Base-by-base conservation (phyloP, 2,329 filamentous ascomycete genomes). In the Beauveria sp. region DNA sequence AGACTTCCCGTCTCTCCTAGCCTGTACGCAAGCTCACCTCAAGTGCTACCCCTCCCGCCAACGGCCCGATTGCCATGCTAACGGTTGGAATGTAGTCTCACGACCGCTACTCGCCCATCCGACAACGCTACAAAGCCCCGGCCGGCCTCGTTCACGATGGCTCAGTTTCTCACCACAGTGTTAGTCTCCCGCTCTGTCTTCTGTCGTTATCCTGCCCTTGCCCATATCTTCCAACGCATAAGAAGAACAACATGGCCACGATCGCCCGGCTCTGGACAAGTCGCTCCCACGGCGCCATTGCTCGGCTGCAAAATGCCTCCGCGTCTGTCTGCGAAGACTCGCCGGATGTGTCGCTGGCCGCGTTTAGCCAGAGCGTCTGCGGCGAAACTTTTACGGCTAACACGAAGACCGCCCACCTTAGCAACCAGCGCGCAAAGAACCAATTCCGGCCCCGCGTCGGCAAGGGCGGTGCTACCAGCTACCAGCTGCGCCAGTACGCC, bases 401-500 rank as follows among this genome's bases (percentile, higher is more conserved):
- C 67, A 63, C 62, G 62, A 64, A 67, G 28, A 65, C 53, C 52
- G 51, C 66, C 28, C 55, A 64, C 26, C 65, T 72, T 72, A 95
- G 91, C 68, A 95, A 95, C 79, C 88, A 92, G 74, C 89, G 92
- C 71, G 91, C 90, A 68, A 87, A 90, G 75, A 92, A 90, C 71
- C 90, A 95, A 68, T 98, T 98, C 80, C 91, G 93, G 72, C 91
- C 93, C 43, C 90, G 93, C 70, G 88, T 88, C 65, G 89, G 88
- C 71, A 96, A 95, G 75, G 92, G 93, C 62, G 96, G 91, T 60
- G 90, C 86, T 69, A 96, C 83, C 28, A 85, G 81, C 84, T 96
- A 96, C 80, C 95, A 98, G 77, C 82, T 99, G 68, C 89, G 95
- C 75, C 95, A 99, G 75, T 99, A 98, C 82, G 95, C 95, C 58